Conservation (phyloP, 1,284 basidiomycete species). For the Cutaneotrichosporon cyanovorans region DNA sequence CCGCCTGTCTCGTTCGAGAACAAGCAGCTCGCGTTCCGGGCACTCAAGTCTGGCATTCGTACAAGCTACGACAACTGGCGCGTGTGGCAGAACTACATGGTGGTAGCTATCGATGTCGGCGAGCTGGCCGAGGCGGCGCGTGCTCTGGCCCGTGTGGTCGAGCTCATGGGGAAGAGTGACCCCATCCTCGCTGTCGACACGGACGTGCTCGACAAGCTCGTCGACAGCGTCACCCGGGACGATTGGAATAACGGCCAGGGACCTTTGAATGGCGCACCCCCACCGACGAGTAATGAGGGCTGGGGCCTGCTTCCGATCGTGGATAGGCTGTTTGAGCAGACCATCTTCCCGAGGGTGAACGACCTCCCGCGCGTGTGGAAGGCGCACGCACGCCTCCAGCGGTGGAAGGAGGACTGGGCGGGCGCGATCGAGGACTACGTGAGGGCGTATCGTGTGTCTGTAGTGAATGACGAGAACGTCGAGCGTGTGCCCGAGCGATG, state of each 20-base stretch:
- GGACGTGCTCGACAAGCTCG: constrained; percentile 77
- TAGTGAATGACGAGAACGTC: constrained; percentile 58
- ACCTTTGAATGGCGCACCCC: constrained; percentile 26
- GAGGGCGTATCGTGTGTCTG: constrained; percentile 68
- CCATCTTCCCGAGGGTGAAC: constrained; percentile 68
- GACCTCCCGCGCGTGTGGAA: constrained; percentile 66
- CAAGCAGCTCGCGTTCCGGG: constrained; percentile 87
- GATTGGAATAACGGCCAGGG: constrained; percentile 41
- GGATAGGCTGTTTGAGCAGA: constrained; percentile 60
- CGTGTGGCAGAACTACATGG: constrained; percentile 98
- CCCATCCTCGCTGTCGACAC: constrained; percentile 64
- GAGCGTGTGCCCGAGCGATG: constrained; percentile 62
- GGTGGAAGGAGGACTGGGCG: constrained; percentile 62
- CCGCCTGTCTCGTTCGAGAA: constrained; percentile 49
- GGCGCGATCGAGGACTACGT: constrained; percentile 73
- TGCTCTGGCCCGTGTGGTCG: constrained; percentile 73
- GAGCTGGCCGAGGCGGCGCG: constrained; percentile 81
- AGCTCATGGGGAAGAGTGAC: constrained; percentile 58
- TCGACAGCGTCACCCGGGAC: constrained; percentile 70
- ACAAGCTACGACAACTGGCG: constrained; percentile 86
- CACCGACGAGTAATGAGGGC: constrained; percentile 55
- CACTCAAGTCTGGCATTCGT: constrained; percentile 80
- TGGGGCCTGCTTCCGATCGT: constrained; percentile 60
- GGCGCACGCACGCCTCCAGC: constrained; percentile 69
- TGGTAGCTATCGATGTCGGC: constrained; percentile 86